Base-by-base conservation (phyloP, 2,329 filamentous ascomycete species). In the Aspergillus intermedius region DNA sequence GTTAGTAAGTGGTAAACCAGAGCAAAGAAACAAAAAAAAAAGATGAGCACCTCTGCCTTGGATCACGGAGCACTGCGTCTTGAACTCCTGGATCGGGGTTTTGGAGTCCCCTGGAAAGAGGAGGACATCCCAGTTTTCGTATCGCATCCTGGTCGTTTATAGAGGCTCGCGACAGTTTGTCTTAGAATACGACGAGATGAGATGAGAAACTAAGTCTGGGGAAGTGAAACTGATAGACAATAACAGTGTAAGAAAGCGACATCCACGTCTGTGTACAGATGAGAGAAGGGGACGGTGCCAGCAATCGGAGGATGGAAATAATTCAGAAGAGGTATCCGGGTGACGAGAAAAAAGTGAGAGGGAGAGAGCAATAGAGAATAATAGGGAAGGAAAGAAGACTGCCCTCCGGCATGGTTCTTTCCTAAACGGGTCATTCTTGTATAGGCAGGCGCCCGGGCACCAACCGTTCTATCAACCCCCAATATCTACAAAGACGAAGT, bases 121-220 rank as follows among this genome's bases (percentile, higher is more conserved):
- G 40, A 94, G 80, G 48, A 93, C 79, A 61, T 95, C 89, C 89
- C 88, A 94, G 61, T 88, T 83, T 58, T 88, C 80, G 75, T 86
- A 94, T 50, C 88, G 83, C 89, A 95, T 94, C 53, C 59, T 76
- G 67, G 47, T 28, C 22, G 35, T 30, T 30, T 30, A 9, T 30
- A 30, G 25, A 30, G 10, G 3, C 25, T 30, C 47, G 12, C 28
- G 25, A 37, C n/a, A 23, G 41, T 15, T 50, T 67, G 42, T 64
- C 45, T 66, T 42, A 59, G 67, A 30, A 30, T 30, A 12, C 25
- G 10, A 28, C 25, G 25, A 30, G 61, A 67, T 51, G 75, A 69
- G 44, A 53, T 55, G 54, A 53, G 50, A 49, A 55, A 50, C 35
- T 47, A 57, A 47, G 47, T 45, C 32, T 21, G 43, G 44, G 30